Percentiles rank a stretch among this genome's conserved stretches.
Conservation (phyloP, 345 rosid genomes). For the Gossypium anomalum region DNA sequence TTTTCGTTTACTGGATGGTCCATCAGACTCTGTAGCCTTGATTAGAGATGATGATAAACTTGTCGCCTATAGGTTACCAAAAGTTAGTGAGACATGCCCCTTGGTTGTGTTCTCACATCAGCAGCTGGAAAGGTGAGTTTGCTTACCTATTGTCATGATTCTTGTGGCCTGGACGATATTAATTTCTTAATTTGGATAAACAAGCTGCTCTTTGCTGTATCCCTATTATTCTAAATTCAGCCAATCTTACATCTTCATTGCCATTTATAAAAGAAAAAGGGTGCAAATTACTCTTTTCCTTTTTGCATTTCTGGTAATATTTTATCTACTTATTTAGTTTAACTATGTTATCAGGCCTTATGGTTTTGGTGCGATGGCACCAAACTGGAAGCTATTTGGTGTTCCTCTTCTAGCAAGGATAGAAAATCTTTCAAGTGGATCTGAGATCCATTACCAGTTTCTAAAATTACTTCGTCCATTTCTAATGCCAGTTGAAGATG, state of each 20-base stretch:
- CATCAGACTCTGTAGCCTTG: constrained; percentile 49
- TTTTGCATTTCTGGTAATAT: background rate
- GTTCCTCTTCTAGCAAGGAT: constrained; percentile 51
- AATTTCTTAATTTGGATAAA: background rate
- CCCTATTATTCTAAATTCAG: background rate
- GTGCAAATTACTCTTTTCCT: background rate
- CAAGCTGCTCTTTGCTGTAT: background rate
- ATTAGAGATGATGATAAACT: constrained; percentile 62
- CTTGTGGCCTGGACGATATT: background rate
- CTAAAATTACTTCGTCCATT: constrained; percentile 47
- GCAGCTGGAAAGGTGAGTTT: constrained; percentile 39
- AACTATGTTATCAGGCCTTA: constrained; percentile 23
- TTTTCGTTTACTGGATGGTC: constrained; percentile 45
- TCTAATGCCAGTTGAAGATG: constrained; percentile 34
- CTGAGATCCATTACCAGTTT: constrained; percentile 34
- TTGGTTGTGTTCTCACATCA: constrained; percentile 48
- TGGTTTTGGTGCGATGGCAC: constrained; percentile 7
- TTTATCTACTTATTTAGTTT: constrained; percentile 5
- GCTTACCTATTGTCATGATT: constrained; percentile 4
- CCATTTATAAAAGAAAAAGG: background rate
- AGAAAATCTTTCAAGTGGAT: constrained; percentile 33
- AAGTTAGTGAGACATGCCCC: constrained; percentile 34
- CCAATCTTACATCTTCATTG: background rate
- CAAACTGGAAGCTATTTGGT: constrained; percentile 36
- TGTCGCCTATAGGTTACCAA: constrained; percentile 57